These are phyloP conservation scores for Turnera subulata DNA, from an alignment of 345 rosid genomes.

Conservation along the genomic window DNA sequence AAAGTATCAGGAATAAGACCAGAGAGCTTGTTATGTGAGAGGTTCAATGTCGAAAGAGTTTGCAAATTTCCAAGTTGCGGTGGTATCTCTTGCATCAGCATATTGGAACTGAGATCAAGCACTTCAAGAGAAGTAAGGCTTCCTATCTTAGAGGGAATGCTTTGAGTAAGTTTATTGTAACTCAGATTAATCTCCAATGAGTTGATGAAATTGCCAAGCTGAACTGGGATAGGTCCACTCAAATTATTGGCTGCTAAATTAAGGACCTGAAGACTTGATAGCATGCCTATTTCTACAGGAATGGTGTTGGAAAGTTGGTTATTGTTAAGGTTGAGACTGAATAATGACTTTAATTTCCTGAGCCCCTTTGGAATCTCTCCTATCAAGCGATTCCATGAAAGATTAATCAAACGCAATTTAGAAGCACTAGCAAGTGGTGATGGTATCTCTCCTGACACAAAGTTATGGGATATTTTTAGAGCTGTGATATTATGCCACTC, in stretches of 20 bases:
- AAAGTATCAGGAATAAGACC: not conserved
- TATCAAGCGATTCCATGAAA: constrained; percentile 1
- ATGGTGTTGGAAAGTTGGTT: constrained; percentile 1
- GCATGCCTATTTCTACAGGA: not conserved
- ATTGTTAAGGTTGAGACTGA: not conserved
- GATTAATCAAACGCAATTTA: not conserved
- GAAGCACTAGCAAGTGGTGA: not conserved
- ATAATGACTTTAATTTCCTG: not conserved
- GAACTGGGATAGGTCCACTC: constrained; percentile 4
- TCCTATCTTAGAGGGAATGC: constrained; percentile 7
- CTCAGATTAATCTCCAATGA: constrained; percentile 4
- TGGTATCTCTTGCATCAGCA: constrained; percentile 5
- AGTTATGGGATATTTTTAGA: constrained; percentile 1
- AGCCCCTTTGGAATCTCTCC: constrained; percentile 9
- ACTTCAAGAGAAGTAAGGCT: not conserved
- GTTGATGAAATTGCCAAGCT: constrained; percentile 4
- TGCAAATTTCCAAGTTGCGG: not conserved
- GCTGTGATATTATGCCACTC: not conserved
- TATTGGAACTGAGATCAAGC: constrained; percentile 12
- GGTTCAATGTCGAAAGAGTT: not conserved
- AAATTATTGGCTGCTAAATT: constrained; percentile 2
- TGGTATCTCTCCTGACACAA: constrained; percentile 8
- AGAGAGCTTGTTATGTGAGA: not conserved
- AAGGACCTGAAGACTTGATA: not conserved
- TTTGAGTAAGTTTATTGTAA: not conserved